These are phyloP conservation scores for Arabis alpina DNA, from an alignment of 345 rosid species.

Conservation along the genomic window DNA sequence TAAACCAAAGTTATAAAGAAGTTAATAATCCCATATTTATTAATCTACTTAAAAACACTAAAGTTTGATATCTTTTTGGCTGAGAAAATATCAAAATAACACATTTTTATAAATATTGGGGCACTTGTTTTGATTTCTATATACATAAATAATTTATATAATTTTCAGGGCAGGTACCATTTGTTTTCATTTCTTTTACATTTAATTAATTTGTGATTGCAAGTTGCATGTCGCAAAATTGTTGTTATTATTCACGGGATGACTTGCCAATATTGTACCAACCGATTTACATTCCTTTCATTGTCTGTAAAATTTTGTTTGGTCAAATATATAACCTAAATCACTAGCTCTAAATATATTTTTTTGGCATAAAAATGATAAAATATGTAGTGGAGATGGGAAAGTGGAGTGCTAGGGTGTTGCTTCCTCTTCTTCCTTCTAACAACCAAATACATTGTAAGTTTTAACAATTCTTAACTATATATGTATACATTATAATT, in stretches of 20 bases:
- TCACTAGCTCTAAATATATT: too few relatives aligned
- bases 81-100: background rate
- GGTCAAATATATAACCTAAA: background rate
- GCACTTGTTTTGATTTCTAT: background rate
- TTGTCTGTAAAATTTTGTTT: conserved; percentile 3
- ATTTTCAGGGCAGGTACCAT: too few relatives aligned
- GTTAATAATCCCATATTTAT: too few relatives aligned
- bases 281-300: conserved; percentile 3
- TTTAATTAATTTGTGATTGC: background rate
- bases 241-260: conserved; percentile 48
- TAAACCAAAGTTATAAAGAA: too few relatives aligned
- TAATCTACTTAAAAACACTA: too few relatives aligned
- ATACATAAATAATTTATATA: too few relatives aligned
- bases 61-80: background rate
- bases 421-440: conserved; percentile 83
- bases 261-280: conserved; percentile 31
- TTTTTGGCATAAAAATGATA: background rate
- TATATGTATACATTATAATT: background rate
- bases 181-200: background rate
- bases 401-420: conserved; percentile 74
- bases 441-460: conserved; percentile 66
- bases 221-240: conserved; percentile 27
- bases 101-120: background rate
- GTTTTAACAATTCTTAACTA: conserved; percentile 31
- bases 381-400: conserved; percentile 91